phyloP scores from a whole-genome alignment of 441 rosid species.

The Hura crepitans region DNA sequence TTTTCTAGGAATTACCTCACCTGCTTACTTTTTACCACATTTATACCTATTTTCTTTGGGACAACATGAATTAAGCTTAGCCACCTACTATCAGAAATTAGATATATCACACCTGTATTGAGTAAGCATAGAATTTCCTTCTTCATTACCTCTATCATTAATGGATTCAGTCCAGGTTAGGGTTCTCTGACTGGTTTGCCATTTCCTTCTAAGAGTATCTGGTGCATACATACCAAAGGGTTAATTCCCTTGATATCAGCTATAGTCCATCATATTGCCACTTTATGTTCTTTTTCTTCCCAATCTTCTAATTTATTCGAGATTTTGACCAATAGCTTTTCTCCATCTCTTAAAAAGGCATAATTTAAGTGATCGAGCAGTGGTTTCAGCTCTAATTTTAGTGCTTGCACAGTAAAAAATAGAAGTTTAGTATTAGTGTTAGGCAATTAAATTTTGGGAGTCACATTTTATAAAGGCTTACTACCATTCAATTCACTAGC shows the following conservation, averaged over 20 bases:
- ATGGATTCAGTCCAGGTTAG: neutral
- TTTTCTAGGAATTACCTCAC: neutral
- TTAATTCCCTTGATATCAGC: neutral
- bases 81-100: neutral
- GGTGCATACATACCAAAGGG: neutral
- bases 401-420: neutral
- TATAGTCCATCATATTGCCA: neutral
- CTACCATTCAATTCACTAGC: neutral
- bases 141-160: neutral
- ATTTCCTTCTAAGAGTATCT: neutral
- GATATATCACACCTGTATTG: neutral
- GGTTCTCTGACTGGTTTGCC: neutral
- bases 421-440: neutral
- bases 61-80: neutral
- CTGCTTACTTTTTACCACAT: neutral
- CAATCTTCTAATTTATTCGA: neutral
- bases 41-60: neutral
- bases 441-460: neutral
- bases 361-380: neutral
- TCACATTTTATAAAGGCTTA: neutral
- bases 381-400: neutral
- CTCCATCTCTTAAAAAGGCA: neutral
- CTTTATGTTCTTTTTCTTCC: neutral
- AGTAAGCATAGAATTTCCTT: neutral
- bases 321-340: neutral